A percentile compares a stretch with the other conserved stretches of the same genome.
Evolutionary conservation across 2,329 filamentous ascomycete species (phyloP).

Genomic region (Pseudogymnoascus sp.): DNA sequence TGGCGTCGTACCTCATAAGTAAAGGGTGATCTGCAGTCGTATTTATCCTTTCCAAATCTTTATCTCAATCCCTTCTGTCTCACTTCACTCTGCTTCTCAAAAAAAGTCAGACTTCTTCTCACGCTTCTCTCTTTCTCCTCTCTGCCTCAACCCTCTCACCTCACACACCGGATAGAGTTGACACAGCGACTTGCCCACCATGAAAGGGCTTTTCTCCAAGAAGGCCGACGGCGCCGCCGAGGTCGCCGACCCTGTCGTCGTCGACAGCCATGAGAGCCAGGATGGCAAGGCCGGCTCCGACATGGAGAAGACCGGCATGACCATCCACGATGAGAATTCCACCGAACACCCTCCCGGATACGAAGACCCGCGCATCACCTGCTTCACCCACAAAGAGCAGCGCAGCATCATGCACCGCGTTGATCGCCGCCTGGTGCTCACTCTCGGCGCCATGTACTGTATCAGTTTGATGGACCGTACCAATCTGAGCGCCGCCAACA

Average conservation of each 20-base stretch:
- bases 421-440: constrained; percentile 57
- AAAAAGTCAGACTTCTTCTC: background rate
- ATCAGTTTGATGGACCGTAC: constrained; percentile 71
- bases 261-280: background rate
- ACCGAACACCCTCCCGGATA: background rate
- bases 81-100: background rate
- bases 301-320: background rate
- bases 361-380: constrained; percentile 14
- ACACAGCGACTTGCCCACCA: background rate
- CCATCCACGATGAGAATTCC: background rate
- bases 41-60: constrained; percentile 6
- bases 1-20: background rate
- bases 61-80: background rate
- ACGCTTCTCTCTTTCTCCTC: background rate
- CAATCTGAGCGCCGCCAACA: constrained; percentile 62
- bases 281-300: background rate
- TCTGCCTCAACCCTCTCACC: background rate
- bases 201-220: background rate
- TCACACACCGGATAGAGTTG: background rate
- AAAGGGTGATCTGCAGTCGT: constrained; percentile 5
- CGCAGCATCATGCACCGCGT: constrained; percentile 61
- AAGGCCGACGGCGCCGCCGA: background rate
- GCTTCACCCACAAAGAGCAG: constrained; percentile 54
- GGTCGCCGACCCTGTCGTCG: background rate
- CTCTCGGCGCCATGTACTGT: constrained; percentile 62